A percentile compares a stretch with the other conserved stretches of the same genome.
phyloP scores from a whole-genome alignment of 2,329 filamentous ascomycete genomes.

The Esteya vermicola region DNA sequence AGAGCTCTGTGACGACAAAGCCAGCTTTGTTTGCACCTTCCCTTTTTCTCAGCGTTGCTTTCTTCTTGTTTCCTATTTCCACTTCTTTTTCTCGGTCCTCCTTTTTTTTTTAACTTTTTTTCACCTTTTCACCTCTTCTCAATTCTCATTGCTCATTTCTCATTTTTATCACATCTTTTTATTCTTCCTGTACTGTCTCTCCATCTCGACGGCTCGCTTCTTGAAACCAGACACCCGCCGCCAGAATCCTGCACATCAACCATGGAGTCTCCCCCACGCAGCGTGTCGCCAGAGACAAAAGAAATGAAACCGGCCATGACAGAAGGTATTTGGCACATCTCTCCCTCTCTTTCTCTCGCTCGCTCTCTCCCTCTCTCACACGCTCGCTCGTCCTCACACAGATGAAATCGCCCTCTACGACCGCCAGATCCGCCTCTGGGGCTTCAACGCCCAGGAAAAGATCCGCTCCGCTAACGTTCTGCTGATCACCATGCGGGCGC shows the following conservation, averaged over 20 bases:
- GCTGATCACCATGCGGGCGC: conserved; percentile 71
- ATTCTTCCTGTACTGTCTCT: too few relatives aligned
- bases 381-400: conserved; percentile 16
- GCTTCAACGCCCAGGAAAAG: conserved; percentile 84
- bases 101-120: background rate
- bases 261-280: too few relatives aligned
- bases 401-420: conserved; percentile 97
- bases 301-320: background rate
- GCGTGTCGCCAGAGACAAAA: background rate
- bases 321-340: background rate
- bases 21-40: too few relatives aligned
- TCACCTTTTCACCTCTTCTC: background rate
- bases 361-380: background rate
- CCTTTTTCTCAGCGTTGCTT: too few relatives aligned
- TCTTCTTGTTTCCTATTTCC: too few relatives aligned
- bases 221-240: too few relatives aligned
- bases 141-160: too few relatives aligned
- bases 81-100: background rate
- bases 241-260: too few relatives aligned
- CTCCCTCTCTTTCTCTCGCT: background rate
- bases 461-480: conserved; percentile 84
- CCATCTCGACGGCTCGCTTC: too few relatives aligned
- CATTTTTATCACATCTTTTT: background rate
- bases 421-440: conserved; percentile 93
- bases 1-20: too few relatives aligned